These are phyloP conservation scores for Gracilariopsis chorda DNA, from an alignment of 23 red algal genomes.

Conservation along the genomic window DNA sequence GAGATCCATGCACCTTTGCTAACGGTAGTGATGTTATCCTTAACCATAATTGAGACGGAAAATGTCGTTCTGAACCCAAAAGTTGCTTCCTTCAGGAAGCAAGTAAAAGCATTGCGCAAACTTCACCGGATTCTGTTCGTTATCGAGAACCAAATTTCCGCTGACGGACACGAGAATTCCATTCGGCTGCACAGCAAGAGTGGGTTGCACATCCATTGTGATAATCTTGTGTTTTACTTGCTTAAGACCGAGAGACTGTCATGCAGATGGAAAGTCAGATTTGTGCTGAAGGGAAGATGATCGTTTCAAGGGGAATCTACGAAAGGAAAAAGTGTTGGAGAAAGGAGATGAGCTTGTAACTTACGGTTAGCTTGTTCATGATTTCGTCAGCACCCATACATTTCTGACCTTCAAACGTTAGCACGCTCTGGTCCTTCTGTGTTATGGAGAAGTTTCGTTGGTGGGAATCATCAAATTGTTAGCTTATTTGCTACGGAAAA, in stretches of 20 bases:
- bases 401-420: conserved; percentile 87
- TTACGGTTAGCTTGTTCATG: conserved; percentile 72
- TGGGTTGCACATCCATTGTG: conserved; percentile 82
- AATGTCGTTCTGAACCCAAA: conserved; percentile 95
- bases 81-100: conserved; percentile 55
- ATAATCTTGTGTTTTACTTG: conserved; percentile 89
- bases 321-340: neutral
- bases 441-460: neutral
- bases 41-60: conserved; percentile 90
- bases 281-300: neutral
- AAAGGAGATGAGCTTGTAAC: neutral
- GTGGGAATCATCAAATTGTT: neutral
- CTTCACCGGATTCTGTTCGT: conserved; percentile 81
- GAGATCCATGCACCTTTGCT: too few relatives aligned
- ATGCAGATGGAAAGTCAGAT: too few relatives aligned
- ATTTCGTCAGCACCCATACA: conserved; percentile 86
- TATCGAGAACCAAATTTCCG: conserved; percentile 90
- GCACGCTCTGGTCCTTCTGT: conserved; percentile 75
- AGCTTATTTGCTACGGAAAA: neutral
- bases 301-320: neutral
- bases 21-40: neutral
- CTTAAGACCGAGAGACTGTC: conserved; percentile 72
- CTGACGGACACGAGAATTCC: conserved; percentile 90
- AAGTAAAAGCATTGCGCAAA: conserved; percentile 94
- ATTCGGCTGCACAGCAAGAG: conserved; percentile 57